Base-by-base conservation (phyloP, 257 asterid genomes). In the Nicotiana tabacum region DNA sequence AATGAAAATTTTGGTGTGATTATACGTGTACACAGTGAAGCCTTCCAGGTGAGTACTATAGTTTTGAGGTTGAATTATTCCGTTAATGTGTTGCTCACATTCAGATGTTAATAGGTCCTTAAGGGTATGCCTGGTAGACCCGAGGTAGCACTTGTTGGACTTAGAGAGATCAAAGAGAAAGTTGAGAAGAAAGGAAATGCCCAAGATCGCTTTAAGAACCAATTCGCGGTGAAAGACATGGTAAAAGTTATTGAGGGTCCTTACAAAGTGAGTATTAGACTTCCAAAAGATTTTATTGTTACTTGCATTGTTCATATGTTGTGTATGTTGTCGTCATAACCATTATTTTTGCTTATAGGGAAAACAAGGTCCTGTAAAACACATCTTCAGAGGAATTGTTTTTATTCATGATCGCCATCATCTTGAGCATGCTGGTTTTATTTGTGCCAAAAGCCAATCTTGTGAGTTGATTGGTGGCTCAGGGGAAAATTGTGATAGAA, bases 391-490 rank as follows among this genome's bases (percentile, higher is more conserved):
- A 81, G 97, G 98, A 74, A 87, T 93, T 85, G 76, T 96, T 83
- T 96, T 96, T 85, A 86, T 96, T 66, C 90, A 90, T 85, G 98
- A 94, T 83, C 91, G 97, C 4, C 97, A 93, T 90, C 99, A 94
- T 88, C 98, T 92, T 15, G 99, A 96, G 91, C 99, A 96, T 85
- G 98, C 97, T 84, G 98, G 98, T 81, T 96, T 92, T 90, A 93
- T 96, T 70, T 96, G 98, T 77, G 98, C 92, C 70, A 96, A 93
- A 89, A 83, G 97, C 30, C 94, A 92, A 80, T 90, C 92, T 74
- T 94, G 99, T 87, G 86, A 88, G 90, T 89, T 93, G 89, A 92
- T 96, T 87, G 99, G 99, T 85, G 99, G 99, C 83, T 91, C 97
- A 67, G 92, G 95, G 9, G 85, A 96, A 82, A 94, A 92, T 85